These are phyloP conservation scores for Magnaporthiopsis rhizophila DNA, from an alignment of 2,329 filamentous ascomycete genomes.

Conservation along the genomic window DNA sequence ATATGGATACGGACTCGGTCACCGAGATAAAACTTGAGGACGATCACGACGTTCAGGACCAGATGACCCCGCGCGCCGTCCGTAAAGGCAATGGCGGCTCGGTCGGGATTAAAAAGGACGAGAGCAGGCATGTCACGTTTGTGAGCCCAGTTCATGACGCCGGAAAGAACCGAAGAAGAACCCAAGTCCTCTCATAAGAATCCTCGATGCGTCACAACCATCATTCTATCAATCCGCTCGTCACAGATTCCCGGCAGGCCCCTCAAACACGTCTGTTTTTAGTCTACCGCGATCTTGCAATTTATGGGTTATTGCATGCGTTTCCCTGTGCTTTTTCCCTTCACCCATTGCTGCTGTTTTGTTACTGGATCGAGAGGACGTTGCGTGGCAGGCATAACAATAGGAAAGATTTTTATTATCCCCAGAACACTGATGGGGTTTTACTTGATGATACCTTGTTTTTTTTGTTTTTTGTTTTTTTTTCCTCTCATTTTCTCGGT, in stretches of 20 bases:
- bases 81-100: conserved; percentile 33
- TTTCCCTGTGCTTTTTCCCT: neutral
- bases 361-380: neutral
- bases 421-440: neutral
- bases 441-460: neutral
- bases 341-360: neutral
- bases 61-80: conserved; percentile 28
- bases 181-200: conserved; percentile 12
- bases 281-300: neutral
- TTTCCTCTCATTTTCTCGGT: neutral
- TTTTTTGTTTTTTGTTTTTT: neutral
- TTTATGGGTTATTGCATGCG: neutral
- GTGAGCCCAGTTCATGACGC: conserved; percentile 41
- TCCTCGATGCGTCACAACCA: neutral
- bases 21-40: conserved; percentile 56
- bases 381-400: too few relatives aligned
- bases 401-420: neutral
- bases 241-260: neutral
- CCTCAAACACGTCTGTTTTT: neutral
- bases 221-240: neutral
- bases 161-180: conserved; percentile 22
- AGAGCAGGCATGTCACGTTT: conserved; percentile 47
- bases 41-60: conserved; percentile 32
- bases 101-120: conserved; percentile 45
- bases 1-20: conserved; percentile 47